Evolutionary conservation across 192 early-diverging fungal genomes (phyloP).

Genomic region (Umbelopsis vinacea): DNA sequence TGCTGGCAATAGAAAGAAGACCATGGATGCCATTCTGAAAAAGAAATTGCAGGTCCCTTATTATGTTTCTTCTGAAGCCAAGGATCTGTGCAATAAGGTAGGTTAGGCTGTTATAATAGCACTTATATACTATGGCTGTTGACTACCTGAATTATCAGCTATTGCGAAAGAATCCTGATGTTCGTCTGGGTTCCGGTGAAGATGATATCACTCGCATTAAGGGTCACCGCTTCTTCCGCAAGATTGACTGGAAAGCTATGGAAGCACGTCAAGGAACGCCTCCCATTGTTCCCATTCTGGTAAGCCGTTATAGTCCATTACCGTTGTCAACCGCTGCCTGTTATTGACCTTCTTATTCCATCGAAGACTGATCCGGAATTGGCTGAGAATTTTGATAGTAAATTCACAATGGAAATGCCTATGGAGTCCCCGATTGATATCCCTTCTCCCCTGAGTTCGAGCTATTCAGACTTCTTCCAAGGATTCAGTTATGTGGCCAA

Average conservation of each 20-base stretch:
- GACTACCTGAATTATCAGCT: slow-evolving; percentile 63
- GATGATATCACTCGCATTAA: slow-evolving; percentile 45
- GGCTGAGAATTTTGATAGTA: slow-evolving; percentile 79
- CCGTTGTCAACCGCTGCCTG: neutral
- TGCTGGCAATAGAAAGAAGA: slow-evolving; percentile 77
- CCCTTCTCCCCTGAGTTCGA: slow-evolving; percentile 21
- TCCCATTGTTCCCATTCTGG: slow-evolving; percentile 68
- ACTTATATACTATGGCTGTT: slow-evolving; percentile 34
- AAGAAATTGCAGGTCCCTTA: slow-evolving; percentile 81
- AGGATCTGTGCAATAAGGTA: slow-evolving; percentile 75
- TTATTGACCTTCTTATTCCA: neutral
- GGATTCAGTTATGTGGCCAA: slow-evolving; percentile 45
- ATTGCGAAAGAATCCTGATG: slow-evolving; percentile 55
- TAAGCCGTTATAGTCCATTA: slow-evolving; percentile 19
- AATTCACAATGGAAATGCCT: slow-evolving; percentile 68
- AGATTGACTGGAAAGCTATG: slow-evolving; percentile 67
- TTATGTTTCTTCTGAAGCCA: slow-evolving; percentile 76
- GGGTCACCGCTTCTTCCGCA: slow-evolving; percentile 73
- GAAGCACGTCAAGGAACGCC: slow-evolving; percentile 60
- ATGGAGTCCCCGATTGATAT: slow-evolving; percentile 53
- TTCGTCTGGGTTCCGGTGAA: slow-evolving; percentile 50
- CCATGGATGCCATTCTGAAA: slow-evolving; percentile 81
- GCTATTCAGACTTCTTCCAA: slow-evolving; percentile 37
- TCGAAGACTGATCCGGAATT: slow-evolving; percentile 59
- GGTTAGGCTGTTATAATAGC: slow-evolving; percentile 17